Evolutionary conservation across 2,329 filamentous ascomycete species (phyloP), one percentile per base, ranked within the genome.

Genomic region (Trichoderma sp.): DNA sequence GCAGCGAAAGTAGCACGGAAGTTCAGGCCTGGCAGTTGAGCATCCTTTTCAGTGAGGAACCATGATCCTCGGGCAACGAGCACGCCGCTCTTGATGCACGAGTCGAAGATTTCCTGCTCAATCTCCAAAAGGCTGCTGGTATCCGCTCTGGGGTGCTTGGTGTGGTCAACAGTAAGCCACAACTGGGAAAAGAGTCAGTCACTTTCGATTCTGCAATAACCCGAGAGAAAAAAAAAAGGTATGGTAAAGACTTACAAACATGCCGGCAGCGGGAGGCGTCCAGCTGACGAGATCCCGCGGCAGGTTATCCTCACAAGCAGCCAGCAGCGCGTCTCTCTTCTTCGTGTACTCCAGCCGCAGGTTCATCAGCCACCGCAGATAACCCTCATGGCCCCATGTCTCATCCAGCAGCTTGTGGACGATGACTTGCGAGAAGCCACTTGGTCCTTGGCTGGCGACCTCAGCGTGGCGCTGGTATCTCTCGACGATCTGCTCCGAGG

Each of bases 341-440:
- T 83, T 82, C 1, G 94, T 95, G 76, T 99, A 99, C 78, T 93
- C 88, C 73, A 88, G 78, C 56, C 93, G 87, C 73, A 98, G 81
- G 76, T 92, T 86, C 76, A 95, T 91, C 71, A 99, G 81, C 95
- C 95, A 99, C 74, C 90, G 85, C 27, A 99, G 80, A 76, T 96
- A 99, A 2, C 94, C 94, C 50, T 87, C 85, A 75, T 99, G 95
- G 27, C 94, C 95, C 95, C 95, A 99, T 59, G 90, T 89, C 79
- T 97, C 93, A 71, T 99, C 95, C 2, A 99, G 84, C 25, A 99
- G 83, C 80, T 97, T 96, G 82, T 92, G 94, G 65, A 98, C 81
- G 9, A 94, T 83, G 25, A 95, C 83, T 80, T 98, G 94, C 0
- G 91, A 89, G 74, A 97, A 87, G 52, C 95, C 95, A 67, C 88